Evolutionary conservation across 768 basidiomycete species (phyloP).

Genomic region (Dacryopinax spathularia): DNA sequence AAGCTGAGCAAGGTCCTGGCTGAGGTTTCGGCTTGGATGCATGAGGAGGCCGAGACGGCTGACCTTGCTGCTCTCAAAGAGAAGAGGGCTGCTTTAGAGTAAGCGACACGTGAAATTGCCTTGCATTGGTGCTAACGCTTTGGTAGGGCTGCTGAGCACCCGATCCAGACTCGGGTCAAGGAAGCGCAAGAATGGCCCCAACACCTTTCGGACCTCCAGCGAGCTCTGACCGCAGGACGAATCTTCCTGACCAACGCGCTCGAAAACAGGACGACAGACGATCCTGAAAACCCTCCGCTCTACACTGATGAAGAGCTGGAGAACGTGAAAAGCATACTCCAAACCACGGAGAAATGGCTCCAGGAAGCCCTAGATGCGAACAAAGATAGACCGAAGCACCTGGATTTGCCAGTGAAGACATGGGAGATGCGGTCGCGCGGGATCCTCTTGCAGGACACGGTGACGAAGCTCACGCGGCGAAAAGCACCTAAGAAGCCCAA

Average conservation of each 20-base stretch:
- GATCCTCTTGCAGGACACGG: conserved; percentile 60
- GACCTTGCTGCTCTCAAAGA: conserved; percentile 58
- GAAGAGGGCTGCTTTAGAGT: conserved; percentile 76
- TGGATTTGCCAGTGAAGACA: conserved; percentile 76
- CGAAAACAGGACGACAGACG: conserved; percentile 55
- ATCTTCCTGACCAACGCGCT: conserved; percentile 76
- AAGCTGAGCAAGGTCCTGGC: conserved; percentile 51
- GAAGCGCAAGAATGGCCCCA: conserved; percentile 79
- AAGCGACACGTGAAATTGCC: conserved; percentile 21
- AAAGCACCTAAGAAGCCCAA: conserved; percentile 13
- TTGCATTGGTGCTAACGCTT: background rate
- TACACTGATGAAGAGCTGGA: conserved; percentile 83
- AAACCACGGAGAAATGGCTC: conserved; percentile 75
- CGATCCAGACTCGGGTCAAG: conserved; percentile 73
- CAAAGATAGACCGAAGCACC: conserved; percentile 51
- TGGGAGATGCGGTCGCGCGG: conserved; percentile 75
- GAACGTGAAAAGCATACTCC: conserved; percentile 56
- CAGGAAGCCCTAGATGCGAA: conserved; percentile 70
- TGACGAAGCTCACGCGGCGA: conserved; percentile 16
- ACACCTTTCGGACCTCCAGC: conserved; percentile 75
- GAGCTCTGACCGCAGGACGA: conserved; percentile 35
- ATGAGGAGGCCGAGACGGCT: conserved; percentile 70
- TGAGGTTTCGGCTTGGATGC: conserved; percentile 70
- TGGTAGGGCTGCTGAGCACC: conserved; percentile 55
- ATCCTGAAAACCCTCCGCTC: conserved; percentile 49